phyloP scores from a whole-genome alignment of 73 alveolate genomes.

The Breviolum minutum region DNA sequence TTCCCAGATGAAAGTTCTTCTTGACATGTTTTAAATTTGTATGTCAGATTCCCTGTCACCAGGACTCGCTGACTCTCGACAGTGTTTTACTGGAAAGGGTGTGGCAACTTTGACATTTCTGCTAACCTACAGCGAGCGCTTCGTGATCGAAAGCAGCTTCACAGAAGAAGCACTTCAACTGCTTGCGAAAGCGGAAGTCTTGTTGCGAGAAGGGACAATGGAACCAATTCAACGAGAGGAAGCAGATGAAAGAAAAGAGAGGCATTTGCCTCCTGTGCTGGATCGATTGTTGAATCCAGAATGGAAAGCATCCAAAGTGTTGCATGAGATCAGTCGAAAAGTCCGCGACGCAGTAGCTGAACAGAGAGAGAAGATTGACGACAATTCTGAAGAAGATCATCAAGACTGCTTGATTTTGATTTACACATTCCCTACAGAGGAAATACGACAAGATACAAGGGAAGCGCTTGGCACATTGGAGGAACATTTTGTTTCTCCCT shows the following conservation, averaged over 20 bases:
- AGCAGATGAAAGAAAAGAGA: background rate
- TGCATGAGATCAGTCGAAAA: conserved; percentile 62
- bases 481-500: background rate
- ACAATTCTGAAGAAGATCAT: background rate
- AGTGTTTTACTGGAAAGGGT: background rate
- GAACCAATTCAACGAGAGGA: too few species aligned
- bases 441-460: conserved; percentile 46
- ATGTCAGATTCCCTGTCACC: too few species aligned
- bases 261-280: background rate
- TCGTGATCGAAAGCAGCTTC: background rate
- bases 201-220: background rate
- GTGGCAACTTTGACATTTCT: conserved; percentile 11
- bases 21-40: too few species aligned
- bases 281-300: background rate
- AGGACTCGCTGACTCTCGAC: too few species aligned
- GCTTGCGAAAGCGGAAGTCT: background rate
- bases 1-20: too few species aligned
- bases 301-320: conserved; percentile 12
- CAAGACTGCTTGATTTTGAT: conserved; percentile 31
- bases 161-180: background rate
- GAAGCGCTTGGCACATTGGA: conserved; percentile 20
- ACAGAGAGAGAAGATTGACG: background rate
- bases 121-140: conserved; percentile 7
- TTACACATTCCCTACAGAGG: conserved; percentile 73
- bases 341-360: background rate